phyloP scores from a whole-genome alignment of 2,329 filamentous ascomycete genomes.

The Cryphonectria nitschkei region DNA sequence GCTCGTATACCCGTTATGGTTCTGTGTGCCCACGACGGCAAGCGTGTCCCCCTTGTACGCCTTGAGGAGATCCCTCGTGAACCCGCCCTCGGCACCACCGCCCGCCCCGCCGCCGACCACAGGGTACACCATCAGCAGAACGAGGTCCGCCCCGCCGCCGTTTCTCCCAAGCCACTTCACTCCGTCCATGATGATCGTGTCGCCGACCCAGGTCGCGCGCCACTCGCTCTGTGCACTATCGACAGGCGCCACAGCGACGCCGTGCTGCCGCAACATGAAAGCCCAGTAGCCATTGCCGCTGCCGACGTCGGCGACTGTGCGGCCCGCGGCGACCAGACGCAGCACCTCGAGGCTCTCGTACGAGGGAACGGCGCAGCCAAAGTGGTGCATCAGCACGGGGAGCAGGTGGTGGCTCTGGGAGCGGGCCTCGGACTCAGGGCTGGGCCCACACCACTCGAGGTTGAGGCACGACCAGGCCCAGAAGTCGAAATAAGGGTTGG shows the following conservation, averaged over 20 bases:
- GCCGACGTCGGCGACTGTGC: conserved; percentile 66
- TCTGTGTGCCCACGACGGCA: conserved; percentile 76
- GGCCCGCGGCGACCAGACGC: conserved; percentile 55
- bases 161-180: conserved; percentile 56
- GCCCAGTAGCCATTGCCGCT: conserved; percentile 78
- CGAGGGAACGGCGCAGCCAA: conserved; percentile 72
- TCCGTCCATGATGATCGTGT: conserved; percentile 67
- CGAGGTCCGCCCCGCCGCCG: conserved; percentile 54
- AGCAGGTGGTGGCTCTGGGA: conserved; percentile 69
- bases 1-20: conserved; percentile 73
- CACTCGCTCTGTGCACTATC: conserved; percentile 72
- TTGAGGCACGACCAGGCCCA: conserved; percentile 67
- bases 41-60: conserved; percentile 67
- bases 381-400: conserved; percentile 78
- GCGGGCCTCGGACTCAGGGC: conserved; percentile 50
- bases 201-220: conserved; percentile 69
- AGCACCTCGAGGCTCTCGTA: conserved; percentile 68
- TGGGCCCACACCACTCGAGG: conserved; percentile 68
- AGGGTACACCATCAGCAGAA: conserved; percentile 74
- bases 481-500: conserved; percentile 70
- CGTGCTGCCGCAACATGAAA: conserved; percentile 67
- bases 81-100: conserved; percentile 65
- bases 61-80: conserved; percentile 64
- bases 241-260: conserved; percentile 59
- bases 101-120: conserved; percentile 68